Percentiles rank a stretch among this genome's conserved stretches.
Evolutionary conservation across 2,329 filamentous ascomycete genomes (phyloP).

Genomic region (Moelleriella libera): DNA sequence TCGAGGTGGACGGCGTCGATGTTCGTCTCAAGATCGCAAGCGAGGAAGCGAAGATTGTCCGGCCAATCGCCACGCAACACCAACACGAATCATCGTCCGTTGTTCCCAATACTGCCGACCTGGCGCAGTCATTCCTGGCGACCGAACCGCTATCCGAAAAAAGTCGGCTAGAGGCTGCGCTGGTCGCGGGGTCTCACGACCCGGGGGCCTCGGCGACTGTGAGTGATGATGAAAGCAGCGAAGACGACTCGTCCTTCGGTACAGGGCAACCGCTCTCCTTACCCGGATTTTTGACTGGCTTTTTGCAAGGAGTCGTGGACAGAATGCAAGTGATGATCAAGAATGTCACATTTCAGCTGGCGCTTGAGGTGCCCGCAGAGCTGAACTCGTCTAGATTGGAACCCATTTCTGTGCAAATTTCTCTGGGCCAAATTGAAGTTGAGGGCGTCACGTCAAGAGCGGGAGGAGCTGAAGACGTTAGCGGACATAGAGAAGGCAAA

Average conservation of each 20-base stretch:
- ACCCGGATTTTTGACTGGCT: conserved; percentile 55
- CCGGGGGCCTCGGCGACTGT: conserved; percentile 44
- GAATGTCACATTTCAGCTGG: conserved; percentile 51
- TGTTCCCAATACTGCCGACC: conserved; percentile 56
- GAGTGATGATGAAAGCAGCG: conserved; percentile 47
- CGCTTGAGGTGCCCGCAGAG: conserved; percentile 42
- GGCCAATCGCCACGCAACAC: conserved; percentile 12
- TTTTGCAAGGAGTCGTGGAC: conserved; percentile 62
- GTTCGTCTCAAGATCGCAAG: conserved; percentile 45
- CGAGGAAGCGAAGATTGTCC: conserved; percentile 26
- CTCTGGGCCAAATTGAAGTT: conserved; percentile 49
- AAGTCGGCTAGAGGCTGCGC: conserved; percentile 52
- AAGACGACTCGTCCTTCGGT: conserved; percentile 48
- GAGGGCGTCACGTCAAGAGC: conserved; percentile 46
- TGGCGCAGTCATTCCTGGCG: conserved; percentile 67
- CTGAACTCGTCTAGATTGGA: conserved; percentile 30
- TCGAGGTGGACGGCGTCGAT: conserved; percentile 72
- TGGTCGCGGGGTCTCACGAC: conserved; percentile 48
- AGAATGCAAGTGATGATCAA: conserved; percentile 53
- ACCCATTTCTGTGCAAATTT: conserved; percentile 48
- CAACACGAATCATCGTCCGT: conserved; percentile 25
- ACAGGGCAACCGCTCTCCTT: conserved; percentile 57
- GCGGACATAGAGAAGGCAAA: conserved; percentile 46
- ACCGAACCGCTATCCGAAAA: conserved; percentile 54
- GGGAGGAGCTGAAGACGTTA: conserved; percentile 10